phyloP scores from a whole-genome alignment of 2,329 filamentous ascomycete genomes.

The Colletotrichum tabaci region DNA sequence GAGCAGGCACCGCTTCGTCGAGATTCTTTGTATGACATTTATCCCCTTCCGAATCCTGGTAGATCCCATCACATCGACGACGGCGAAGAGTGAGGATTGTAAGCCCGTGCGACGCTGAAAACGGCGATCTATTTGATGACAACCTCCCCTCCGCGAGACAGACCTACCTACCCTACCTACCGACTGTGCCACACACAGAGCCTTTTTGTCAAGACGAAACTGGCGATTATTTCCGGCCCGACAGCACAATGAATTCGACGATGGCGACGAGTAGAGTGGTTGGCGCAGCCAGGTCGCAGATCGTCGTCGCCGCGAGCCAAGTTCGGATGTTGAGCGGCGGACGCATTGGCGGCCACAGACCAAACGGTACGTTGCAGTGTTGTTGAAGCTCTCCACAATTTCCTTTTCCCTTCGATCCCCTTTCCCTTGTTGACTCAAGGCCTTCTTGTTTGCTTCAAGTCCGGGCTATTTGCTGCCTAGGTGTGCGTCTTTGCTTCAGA shows the following conservation, averaged over 20 bases:
- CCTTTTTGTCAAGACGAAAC: background rate
- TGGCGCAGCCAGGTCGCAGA: conserved; percentile 30
- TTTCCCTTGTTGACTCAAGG: conserved; percentile 8
- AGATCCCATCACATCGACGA: background rate
- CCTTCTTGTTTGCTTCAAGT: conserved; percentile 3
- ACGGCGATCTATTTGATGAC: background rate
- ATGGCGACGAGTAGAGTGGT: conserved; percentile 27
- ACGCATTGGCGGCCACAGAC: conserved; percentile 26
- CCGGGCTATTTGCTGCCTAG: background rate
- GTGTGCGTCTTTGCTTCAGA: background rate
- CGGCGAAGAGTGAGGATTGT: background rate
- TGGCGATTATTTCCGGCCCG: conserved; percentile 15
- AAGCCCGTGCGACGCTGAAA: conserved; percentile 14
- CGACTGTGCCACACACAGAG: too few species aligned
- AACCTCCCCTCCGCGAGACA: background rate
- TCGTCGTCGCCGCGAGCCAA: conserved; percentile 10
- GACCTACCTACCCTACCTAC: background rate
- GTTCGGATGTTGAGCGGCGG: conserved; percentile 31
- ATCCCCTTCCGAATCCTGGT: background rate
- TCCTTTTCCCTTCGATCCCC: background rate
- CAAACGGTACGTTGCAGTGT: conserved; percentile 32
- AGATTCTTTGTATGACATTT: background rate
- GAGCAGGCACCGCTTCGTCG: background rate
- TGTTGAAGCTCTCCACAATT: conserved; percentile 28
- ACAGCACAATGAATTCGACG: conserved; percentile 47